Evolutionary conservation across 208 protist genomes (phyloP).

Genomic region (Leishmania aethiopica): DNA sequence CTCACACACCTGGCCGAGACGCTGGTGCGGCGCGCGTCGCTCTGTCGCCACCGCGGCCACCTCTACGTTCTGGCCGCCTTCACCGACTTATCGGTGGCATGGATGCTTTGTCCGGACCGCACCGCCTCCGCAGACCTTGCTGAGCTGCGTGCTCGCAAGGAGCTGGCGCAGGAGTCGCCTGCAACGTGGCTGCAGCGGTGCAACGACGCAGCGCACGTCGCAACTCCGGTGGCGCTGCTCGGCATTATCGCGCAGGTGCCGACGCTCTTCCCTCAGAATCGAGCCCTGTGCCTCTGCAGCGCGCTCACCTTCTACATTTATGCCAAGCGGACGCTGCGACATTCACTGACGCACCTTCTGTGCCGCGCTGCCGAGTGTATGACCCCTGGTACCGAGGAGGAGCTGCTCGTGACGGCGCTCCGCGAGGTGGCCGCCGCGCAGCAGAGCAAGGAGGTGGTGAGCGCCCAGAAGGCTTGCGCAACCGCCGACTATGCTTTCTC

Average conservation of each 20-base stretch:
- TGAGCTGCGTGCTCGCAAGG: slow-evolving; percentile 18
- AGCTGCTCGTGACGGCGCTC: slow-evolving; percentile 24
- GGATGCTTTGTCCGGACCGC: slow-evolving; percentile 21
- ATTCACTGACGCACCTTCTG: slow-evolving; percentile 25
- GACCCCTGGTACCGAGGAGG: slow-evolving; percentile 23
- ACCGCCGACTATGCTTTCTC: slow-evolving; percentile 29
- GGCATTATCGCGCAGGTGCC: slow-evolving; percentile 21
- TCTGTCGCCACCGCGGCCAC: slow-evolving; percentile 29
- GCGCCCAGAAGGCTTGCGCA: slow-evolving; percentile 10
- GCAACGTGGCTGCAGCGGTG: slow-evolving; percentile 25
- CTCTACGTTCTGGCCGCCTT: slow-evolving; percentile 24
- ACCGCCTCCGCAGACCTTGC: neutral
- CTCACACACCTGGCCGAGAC: slow-evolving; percentile 19
- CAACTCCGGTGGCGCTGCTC: slow-evolving; percentile 23
- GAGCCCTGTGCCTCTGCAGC: slow-evolving; percentile 20
- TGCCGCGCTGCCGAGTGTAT: slow-evolving; percentile 22
- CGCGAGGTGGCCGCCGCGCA: slow-evolving; percentile 18
- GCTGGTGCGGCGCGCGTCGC: slow-evolving; percentile 28
- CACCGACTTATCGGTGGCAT: slow-evolving; percentile 21
- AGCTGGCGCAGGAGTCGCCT: slow-evolving; percentile 11
- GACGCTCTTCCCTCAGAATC: slow-evolving; percentile 22
- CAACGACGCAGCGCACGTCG: slow-evolving; percentile 19
- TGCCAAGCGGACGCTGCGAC: slow-evolving; percentile 15
- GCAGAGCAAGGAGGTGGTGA: neutral
- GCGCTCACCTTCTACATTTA: slow-evolving; percentile 19